Conservation (phyloP, 176 grass and related monocot species). For the Cenchrus purpureus region DNA sequence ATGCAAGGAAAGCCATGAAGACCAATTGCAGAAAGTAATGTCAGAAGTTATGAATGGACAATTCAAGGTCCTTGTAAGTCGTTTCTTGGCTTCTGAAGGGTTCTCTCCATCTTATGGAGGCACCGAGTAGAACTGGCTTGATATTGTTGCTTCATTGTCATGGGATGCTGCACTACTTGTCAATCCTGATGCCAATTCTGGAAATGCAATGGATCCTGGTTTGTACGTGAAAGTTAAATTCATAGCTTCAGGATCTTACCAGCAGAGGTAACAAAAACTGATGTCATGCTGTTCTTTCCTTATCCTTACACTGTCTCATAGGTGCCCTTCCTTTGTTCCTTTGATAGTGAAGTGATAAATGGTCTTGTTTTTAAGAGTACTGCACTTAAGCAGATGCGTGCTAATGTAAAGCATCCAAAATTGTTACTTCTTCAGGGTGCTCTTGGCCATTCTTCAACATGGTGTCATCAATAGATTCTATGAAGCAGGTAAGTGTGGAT, state of each 20-base stretch:
- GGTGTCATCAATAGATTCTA: conserved; percentile 72
- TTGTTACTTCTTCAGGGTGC: conserved; percentile 62
- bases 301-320: conserved; percentile 4
- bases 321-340: conserved; percentile 30
- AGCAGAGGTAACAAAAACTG: conserved; percentile 66
- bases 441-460: conserved; percentile 54
- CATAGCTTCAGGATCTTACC: conserved; percentile 68
- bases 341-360: conserved; percentile 86
- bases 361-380: conserved; percentile 94
- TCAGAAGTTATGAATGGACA: conserved; percentile 92
- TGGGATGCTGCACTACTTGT: conserved; percentile 82
- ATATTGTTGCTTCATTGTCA: conserved; percentile 76
- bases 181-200: conserved; percentile 79
- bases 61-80: conserved; percentile 78
- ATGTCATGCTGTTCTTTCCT: conserved; percentile 16
- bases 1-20: conserved; percentile 49
- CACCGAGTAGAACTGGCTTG: conserved; percentile 66
- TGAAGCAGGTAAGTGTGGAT: conserved; percentile 65
- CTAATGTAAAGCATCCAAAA: conserved; percentile 61
- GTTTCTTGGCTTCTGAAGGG: conserved; percentile 82
- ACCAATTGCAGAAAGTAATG: conserved; percentile 77
- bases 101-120: conserved; percentile 51
- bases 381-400: conserved; percentile 73
- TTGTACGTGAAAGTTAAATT: conserved; percentile 94
- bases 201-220: conserved; percentile 92